These are phyloP conservation scores for Aspergillus bertholletiae DNA, from an alignment of 495 filamentous ascomycete species.

Conservation along the genomic window DNA sequence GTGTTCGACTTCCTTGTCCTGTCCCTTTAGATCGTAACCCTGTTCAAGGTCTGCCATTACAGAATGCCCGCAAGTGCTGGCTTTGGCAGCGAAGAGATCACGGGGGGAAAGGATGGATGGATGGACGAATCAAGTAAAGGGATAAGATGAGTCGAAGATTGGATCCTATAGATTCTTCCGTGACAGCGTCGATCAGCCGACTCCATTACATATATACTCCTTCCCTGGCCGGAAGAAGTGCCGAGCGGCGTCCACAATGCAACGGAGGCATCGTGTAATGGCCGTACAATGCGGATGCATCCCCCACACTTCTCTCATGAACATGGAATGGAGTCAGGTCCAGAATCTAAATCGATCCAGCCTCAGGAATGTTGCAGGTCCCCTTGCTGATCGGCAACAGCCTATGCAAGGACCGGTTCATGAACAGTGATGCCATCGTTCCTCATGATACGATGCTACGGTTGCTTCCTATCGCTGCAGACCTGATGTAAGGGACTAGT, in stretches of 20 bases:
- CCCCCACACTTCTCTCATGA: neutral
- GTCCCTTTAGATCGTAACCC: neutral
- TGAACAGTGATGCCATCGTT: neutral
- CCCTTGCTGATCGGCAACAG: constrained; percentile 2
- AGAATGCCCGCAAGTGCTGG: neutral
- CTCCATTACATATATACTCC: neutral
- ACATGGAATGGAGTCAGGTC: neutral
- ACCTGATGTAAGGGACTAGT: neutral
- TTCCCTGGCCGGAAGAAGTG: neutral
- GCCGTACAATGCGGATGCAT: constrained; percentile 4
- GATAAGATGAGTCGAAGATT: too few relatives aligned
- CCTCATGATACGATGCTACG: neutral
- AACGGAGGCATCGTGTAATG: neutral
- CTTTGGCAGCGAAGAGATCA: neutral
- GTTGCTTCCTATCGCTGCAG: neutral
- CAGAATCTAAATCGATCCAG: neutral
- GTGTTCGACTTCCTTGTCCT: neutral
- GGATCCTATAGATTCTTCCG: neutral
- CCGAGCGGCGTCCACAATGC: neutral
- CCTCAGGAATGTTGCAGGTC: neutral
- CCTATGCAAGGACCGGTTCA: neutral
- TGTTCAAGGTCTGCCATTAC: constrained; percentile 1
- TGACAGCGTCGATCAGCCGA: neutral
- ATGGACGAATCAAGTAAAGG: neutral
- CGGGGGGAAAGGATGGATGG: neutral